These are phyloP conservation scores for Trichophyton benhamiae DNA, from an alignment of 2,329 filamentous ascomycete species.

Conservation along the genomic window DNA sequence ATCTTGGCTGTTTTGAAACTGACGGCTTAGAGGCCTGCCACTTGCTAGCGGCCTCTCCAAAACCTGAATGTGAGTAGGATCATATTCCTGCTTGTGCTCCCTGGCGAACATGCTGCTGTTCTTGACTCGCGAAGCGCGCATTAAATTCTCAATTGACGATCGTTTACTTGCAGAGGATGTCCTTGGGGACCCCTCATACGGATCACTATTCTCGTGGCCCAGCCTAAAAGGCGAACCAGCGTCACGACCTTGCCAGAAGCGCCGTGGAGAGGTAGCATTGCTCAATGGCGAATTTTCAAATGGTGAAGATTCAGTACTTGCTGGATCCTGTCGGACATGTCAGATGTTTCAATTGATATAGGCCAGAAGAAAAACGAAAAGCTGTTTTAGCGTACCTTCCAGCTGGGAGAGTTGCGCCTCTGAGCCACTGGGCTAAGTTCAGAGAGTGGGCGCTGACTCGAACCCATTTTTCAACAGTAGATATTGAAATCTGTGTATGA, in stretches of 20 bases:
- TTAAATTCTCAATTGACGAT: conserved; percentile 88
- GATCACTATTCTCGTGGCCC: conserved; percentile 56
- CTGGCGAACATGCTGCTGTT: conserved; percentile 96
- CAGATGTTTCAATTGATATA: not conserved
- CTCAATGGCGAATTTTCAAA: conserved; percentile 71
- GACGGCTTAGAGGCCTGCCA: conserved; percentile 43
- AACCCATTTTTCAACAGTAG: conserved; percentile 40
- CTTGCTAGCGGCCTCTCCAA: conserved; percentile 71
- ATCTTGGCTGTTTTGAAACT: conserved; percentile 60
- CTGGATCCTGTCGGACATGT: conserved; percentile 23
- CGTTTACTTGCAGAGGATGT: conserved; percentile 59
- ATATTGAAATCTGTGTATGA: not conserved
- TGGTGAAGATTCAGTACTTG: conserved; percentile 64
- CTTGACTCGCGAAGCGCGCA: conserved; percentile 88
- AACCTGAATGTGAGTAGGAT: conserved; percentile 62
- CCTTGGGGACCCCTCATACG: conserved; percentile 47
- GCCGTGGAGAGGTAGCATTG: conserved; percentile 56
- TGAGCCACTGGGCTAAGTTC: conserved; percentile 80
- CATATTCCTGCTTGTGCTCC: conserved; percentile 85
- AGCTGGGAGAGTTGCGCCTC: conserved; percentile 85
- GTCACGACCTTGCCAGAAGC: conserved; percentile 78
- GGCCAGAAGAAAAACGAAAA: not conserved
- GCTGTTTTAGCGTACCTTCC: conserved; percentile 41
- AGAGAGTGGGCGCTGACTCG: conserved; percentile 60
- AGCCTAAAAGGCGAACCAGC: conserved; percentile 54